Evolutionary conservation across 768 basidiomycete species (phyloP).

Genomic region (Suillus ampliporus): DNA sequence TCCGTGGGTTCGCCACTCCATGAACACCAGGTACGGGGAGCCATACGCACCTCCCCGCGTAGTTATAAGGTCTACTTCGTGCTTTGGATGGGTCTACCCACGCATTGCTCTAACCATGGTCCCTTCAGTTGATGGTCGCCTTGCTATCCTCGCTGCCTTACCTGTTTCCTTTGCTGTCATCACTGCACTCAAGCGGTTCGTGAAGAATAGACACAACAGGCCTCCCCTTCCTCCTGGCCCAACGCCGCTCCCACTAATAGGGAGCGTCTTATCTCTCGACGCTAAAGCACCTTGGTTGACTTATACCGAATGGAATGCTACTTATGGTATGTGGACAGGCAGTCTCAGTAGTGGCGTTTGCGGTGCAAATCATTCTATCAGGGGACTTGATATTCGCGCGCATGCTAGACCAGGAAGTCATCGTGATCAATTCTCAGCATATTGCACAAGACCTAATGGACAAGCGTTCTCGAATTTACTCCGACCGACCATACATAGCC

Average conservation of each 20-base stretch:
- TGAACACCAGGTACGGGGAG: background rate
- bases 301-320: conserved; percentile 42
- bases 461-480: conserved; percentile 15
- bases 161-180: background rate
- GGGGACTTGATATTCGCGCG: conserved; percentile 10
- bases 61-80: background rate
- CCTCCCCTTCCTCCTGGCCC: conserved; percentile 53
- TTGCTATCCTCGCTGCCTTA: background rate
- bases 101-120: background rate
- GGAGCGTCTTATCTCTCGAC: conserved; percentile 51
- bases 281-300: conserved; percentile 36
- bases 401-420: conserved; percentile 6
- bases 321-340: conserved; percentile 23
- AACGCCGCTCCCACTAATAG: conserved; percentile 48
- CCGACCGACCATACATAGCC: conserved; percentile 11
- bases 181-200: background rate
- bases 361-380: background rate
- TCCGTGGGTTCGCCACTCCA: no score
- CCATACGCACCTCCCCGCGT: background rate
- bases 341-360: background rate
- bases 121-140: background rate
- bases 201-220: background rate
- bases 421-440: conserved; percentile 9
- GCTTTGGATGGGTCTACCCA: background rate
- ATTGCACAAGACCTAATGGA: conserved; percentile 7